Evolutionary conservation across 2,329 filamentous ascomycete species (phyloP).

Genomic region (Cadophora gregata): DNA sequence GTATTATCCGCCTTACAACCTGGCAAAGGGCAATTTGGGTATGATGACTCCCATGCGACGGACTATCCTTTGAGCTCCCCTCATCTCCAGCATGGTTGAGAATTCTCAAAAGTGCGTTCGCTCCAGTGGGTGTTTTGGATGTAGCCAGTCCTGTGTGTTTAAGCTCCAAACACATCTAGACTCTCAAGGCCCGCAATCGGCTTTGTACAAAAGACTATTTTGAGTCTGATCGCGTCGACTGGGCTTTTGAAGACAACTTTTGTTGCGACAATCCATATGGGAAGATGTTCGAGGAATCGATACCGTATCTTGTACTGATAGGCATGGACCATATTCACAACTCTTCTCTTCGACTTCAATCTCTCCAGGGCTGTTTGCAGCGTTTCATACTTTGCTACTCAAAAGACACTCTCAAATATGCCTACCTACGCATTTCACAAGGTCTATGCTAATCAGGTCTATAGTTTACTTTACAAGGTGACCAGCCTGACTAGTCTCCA

Average conservation of each 20-base stretch:
- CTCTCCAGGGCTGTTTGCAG: too few relatives aligned
- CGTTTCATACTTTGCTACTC: neutral
- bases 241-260: too few relatives aligned
- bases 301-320: neutral
- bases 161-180: too few relatives aligned
- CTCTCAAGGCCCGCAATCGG: too few relatives aligned
- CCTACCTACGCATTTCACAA: too few relatives aligned
- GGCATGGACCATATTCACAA: neutral
- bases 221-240: too few relatives aligned
- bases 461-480: conserved; percentile 67
- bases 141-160: too few relatives aligned
- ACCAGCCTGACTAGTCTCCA: neutral
- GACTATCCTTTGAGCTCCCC: neutral
- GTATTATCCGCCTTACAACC: neutral
- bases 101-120: too few relatives aligned
- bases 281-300: neutral
- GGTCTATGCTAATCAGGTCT: conserved; percentile 16
- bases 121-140: too few relatives aligned
- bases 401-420: neutral
- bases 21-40: neutral
- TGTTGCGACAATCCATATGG: too few relatives aligned
- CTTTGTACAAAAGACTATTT: too few relatives aligned
- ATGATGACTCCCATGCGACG: too few relatives aligned
- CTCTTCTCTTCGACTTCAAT: neutral
- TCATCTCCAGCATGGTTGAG: neutral